Evolutionary conservation across 2,329 filamentous ascomycete genomes (phyloP).

Genomic region (Didymella arachidicola): DNA sequence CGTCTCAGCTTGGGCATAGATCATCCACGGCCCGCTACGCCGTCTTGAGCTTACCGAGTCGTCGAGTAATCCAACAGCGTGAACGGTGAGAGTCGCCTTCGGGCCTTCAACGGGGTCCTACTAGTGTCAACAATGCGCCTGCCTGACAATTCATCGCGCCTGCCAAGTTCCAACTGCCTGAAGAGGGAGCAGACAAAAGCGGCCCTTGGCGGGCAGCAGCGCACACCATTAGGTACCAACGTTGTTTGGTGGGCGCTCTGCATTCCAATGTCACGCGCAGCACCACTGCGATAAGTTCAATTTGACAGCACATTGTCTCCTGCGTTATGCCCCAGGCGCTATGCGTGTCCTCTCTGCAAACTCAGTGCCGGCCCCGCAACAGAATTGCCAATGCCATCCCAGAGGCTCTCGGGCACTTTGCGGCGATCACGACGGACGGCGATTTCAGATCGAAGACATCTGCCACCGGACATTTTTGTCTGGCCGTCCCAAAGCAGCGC

Average conservation of each 20-base stretch:
- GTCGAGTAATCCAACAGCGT: slow-evolving; percentile 4
- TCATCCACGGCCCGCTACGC: slow-evolving; percentile 19
- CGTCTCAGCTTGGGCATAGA: slow-evolving; percentile 13
- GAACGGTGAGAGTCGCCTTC: slow-evolving; percentile 20
- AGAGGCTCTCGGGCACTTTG: slow-evolving; percentile 44
- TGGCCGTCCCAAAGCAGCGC: slow-evolving; percentile 33
- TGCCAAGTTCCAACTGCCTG: slow-evolving; percentile 3
- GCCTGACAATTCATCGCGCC: slow-evolving; percentile 8
- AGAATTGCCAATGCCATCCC: slow-evolving; percentile 19
- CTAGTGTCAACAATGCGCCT: slow-evolving; percentile 11
- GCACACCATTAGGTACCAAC: slow-evolving; percentile 4
- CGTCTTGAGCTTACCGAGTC: slow-evolving; percentile 14
- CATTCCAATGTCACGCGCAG: slow-evolving; percentile 10
- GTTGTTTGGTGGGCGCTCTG: neutral
- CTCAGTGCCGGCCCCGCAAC: slow-evolving; percentile 41
- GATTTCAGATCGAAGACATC: slow-evolving; percentile 25
- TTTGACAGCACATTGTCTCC: slow-evolving; percentile 15
- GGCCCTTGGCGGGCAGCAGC: slow-evolving; percentile 8
- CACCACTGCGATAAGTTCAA: slow-evolving; percentile 22
- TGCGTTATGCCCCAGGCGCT: slow-evolving; percentile 27
- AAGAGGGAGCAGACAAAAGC: neutral
- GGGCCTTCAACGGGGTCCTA: slow-evolving; percentile 9
- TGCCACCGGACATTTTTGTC: slow-evolving; percentile 49
- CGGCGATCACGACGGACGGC: slow-evolving; percentile 43
- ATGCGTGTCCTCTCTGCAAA: slow-evolving; percentile 35